Base-by-base conservation (phyloP, 345 rosid genomes). In the Tarenaya hassleriana region DNA sequence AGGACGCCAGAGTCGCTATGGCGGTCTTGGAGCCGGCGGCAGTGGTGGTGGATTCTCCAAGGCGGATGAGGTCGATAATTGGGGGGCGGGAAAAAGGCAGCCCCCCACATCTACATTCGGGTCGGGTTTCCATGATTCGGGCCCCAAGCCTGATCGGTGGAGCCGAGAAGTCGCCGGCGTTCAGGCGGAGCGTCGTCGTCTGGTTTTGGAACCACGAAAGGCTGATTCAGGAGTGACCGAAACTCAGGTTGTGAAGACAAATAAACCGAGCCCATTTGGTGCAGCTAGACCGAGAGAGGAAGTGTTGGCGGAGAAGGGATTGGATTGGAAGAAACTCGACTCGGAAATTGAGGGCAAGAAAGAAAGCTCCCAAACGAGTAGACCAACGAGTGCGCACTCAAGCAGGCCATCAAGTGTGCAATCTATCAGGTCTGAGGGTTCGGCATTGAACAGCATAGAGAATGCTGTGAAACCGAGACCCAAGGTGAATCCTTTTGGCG, bases 361-460 rank as follows among this genome's bases (percentile, higher is more conserved):
- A 77, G 67, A 64, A 14, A 7, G 46, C 47, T 60, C 66, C 32
- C 70, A 58, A 41, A 45, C 83, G 5, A 88, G 96, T 47, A 65
- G 69, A 12, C 69, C 69, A 12, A 43, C 69, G 16, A 64, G 69
- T 1, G 63, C 58, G 38, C 69, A 64, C 0, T 64, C 69, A 0
- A 91, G 98, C 68, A 77, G 96, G 70, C 96, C 98, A 34, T 80
- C 98, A 0, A 91, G 98, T 60, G 88, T 86, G 0, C 98, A 82
- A 31, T 87, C 96, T 0, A 66, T 58, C 34, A 74, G 82, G 86
- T 88, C 94, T 14, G 98, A 88, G 73, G 76, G 78, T 39, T 83
- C 44, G 55, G 85, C 76, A 18, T 43, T 67, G 67, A 84, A 75
- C 55, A 80, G 74, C 40, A 56, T 58, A 31, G 88, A 76, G 53